Base-by-base conservation (phyloP, 1,139 yeast genomes). In the Pneumocystis sp. region DNA sequence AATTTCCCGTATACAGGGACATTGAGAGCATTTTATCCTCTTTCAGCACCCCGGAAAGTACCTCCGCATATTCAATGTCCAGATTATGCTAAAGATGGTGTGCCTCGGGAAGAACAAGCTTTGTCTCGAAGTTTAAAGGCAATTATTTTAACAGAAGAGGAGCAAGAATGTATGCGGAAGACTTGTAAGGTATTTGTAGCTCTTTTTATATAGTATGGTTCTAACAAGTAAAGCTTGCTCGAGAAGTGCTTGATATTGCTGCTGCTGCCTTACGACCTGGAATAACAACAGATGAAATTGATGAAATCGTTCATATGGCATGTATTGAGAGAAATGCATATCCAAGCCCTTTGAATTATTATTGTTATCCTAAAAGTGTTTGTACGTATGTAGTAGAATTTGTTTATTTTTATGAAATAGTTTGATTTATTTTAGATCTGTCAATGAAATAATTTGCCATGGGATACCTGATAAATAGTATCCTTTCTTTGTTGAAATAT, bases 271-370 rank as follows among this genome's bases (percentile, higher is more conserved):
- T 89, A 62, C 82, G 79, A 70, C 96, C 96, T 0, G 98, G 98
- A 57, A 78, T 89, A 67, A 91, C 97, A 64, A 93, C 99, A 59
- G 98, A 95, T 73, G 95, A 88, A 74, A 79, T 95, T 66, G 98
- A 95, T 75, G 85, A 80, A 63, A 82, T 91, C 70, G 89, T 89
- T 63, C 97, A 93, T 74, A 82, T 83, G 65, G 98, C 91, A 72
- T 87, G 96, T 70, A 79, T 91, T 73, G 89, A 89, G 75, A 82
- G 97, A 75, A 85, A 87, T 71, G 90, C 93, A 5, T 95, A 95
- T 74, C 99, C 99, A 35, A 89, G 96, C 19, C 96, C 99, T 3
- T 80, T 93, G 69, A 95, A 95, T 78, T 95, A 95, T 77, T 93
- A 87, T 78, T 88, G 89, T 76, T 95, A 85, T 78, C 97, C 98